These are phyloP conservation scores for Irpex sp. DNA, from an alignment of 1,284 basidiomycete species.

Conservation along the genomic window DNA sequence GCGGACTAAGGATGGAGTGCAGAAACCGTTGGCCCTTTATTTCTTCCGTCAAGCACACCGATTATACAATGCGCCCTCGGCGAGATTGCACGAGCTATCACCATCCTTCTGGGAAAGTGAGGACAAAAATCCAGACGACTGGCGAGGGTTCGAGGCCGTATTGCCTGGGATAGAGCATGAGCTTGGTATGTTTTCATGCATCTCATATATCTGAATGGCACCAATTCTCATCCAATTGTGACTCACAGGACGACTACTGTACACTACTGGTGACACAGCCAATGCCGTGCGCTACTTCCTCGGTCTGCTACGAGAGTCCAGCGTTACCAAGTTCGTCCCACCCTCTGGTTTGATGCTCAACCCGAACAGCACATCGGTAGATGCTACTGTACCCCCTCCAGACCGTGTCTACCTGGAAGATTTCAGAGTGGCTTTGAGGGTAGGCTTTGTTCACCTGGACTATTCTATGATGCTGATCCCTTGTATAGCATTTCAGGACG, in stretches of 20 bases:
- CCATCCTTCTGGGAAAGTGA: conserved; percentile 78
- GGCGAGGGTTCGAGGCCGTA: conserved; percentile 55
- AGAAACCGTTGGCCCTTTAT: conserved; percentile 82
- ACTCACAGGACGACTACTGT: conserved; percentile 61
- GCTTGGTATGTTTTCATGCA: conserved; percentile 44
- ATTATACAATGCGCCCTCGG: conserved; percentile 46
- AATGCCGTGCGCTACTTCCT: conserved; percentile 69
- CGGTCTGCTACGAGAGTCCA: conserved; percentile 45
- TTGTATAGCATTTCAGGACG: conserved; percentile 57
- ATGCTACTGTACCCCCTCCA: conserved; percentile 21
- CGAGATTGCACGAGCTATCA: conserved; percentile 50
- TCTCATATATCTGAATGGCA: not conserved
- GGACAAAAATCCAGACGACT: conserved; percentile 36
- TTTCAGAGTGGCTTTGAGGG: conserved; percentile 73
- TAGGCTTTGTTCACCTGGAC: conserved; percentile 28
- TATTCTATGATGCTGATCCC: conserved; percentile 3
- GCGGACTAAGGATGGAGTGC: conserved; percentile 5
- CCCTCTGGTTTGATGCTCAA: conserved; percentile 7
- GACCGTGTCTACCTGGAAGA: conserved; percentile 74
- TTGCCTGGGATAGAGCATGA: conserved; percentile 74
- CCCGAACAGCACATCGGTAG: not conserved
- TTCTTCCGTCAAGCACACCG: conserved; percentile 68
- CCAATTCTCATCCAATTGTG: not conserved
- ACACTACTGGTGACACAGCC: conserved; percentile 71
- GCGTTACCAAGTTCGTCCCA: conserved; percentile 10